Conservation (phyloP, 257 asterid genomes). For the Datura wrightii region DNA sequence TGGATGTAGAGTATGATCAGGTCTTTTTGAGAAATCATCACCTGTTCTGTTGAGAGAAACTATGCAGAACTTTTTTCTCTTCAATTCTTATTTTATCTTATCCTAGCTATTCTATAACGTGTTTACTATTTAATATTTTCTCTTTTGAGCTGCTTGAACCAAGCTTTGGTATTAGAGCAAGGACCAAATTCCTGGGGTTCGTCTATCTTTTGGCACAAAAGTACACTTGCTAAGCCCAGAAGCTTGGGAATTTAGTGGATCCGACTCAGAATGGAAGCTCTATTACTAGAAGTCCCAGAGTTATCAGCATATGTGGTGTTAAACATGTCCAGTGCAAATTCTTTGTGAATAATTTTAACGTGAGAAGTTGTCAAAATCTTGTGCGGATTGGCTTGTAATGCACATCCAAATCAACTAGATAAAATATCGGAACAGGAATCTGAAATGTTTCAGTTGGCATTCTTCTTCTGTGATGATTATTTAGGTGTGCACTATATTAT, state of each 20-base stretch:
- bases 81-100: background rate
- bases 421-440: background rate
- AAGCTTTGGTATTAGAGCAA: background rate
- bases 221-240: background rate
- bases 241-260: conserved; percentile 9
- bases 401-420: background rate
- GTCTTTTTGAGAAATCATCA: background rate
- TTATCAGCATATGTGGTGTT: background rate
- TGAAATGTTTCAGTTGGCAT: background rate
- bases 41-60: background rate
- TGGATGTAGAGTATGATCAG: background rate
- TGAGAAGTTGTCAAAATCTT: background rate
- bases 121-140: background rate
- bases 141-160: background rate
- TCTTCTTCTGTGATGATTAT: background rate
- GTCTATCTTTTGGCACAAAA: background rate
- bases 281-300: background rate
- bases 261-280: background rate
- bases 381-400: background rate
- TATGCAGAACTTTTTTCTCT: background rate
- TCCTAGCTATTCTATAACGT: background rate
- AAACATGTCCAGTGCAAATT: conserved; percentile 3
- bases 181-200: background rate
- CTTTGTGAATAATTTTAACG: background rate
- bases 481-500: background rate